Base-by-base conservation (phyloP, 352 stramenopile genomes). In the Globisporangium nodosum region DNA sequence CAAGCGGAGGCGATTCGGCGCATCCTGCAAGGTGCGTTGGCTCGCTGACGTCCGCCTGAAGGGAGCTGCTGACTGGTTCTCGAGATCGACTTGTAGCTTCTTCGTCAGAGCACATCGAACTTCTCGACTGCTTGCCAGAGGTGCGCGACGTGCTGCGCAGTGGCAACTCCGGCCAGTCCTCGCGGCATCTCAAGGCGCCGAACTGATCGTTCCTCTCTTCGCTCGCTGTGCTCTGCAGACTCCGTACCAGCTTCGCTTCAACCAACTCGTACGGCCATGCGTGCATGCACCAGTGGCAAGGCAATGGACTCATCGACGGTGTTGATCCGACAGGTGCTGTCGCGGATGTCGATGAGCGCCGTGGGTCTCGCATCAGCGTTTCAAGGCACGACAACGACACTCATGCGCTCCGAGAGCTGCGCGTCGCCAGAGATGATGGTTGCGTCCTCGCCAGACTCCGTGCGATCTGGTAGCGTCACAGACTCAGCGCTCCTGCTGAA, bases 211-310 rank as follows among this genome's bases (percentile, higher is more conserved):
- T 12, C 11, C 8, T 30, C 20, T n/a, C 5, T 49, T 49, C 18
- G 5, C 11, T 11, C 9, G n/a, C 11, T 30, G 16, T 12, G 5
- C 20, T 21, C 16, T 12, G n/a, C 21, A 49, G 45, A 9, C 13
- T 31, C 45, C 45, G 3, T 3, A 18, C 45, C 45, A 49, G 20
- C 57, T 72, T 53, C 57, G 69, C 54, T 46, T 60, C 18, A 52
- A 70, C 27, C 68, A 74, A 54, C 18, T 74, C 54, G 67, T 74
- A 63, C 31, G 37, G 15, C 5, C n/a, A 2, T n/a, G 24, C 16
- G 3, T 20, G 40, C 40, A 46, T 27, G 8, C 43, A 27, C 7
- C 20, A 27, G 42, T 16, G n/a, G 20, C 11, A n/a, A 31, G n/a
- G 24, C 3, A 30, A 49, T 1, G 24, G 11, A 6, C 16, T 24